Evolutionary conservation across 2,329 filamentous ascomycete genomes (phyloP), one percentile per base, ranked within the genome.

Genomic region (Colletotrichum phormii): DNA sequence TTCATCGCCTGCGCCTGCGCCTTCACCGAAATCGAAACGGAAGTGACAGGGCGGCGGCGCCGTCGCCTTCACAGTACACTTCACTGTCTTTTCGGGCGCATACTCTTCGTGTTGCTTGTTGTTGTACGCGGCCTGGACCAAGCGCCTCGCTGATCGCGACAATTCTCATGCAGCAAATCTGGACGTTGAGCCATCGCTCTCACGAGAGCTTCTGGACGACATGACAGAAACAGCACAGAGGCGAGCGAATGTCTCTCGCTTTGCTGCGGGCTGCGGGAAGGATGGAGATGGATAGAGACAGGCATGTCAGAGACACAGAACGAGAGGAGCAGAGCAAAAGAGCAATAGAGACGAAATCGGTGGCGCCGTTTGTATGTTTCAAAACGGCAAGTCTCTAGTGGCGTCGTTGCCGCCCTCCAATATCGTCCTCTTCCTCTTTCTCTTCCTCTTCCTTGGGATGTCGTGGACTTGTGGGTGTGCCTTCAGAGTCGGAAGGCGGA

Each of bases 21-120:
- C 22, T 57, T 71, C 57, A 68, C 68, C 68, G 68, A 71, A 46
- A 46, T 46, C 64, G 68, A 71, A 58, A 46, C 35, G 57, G 57
- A 71, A 58, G 57, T 29, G 37, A 18, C 13, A 51, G 53, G 68
- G 68, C 57, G 22, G 64, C 24, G 54, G 42, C 42, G 42, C 2
- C 42, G 18, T 18, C 64, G 46, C 24, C 15, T 53, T 54, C 54
- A 9, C 67, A 54, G 33, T 46, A 65, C 29, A 35, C 53, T 33
- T 13, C 35, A 24, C 60, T 24, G 60, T 15, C 13, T 58, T 31
- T 12, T 46, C 46, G 54, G 55, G 61, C 42, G 42, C n/a, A 8
- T 22, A 18, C 18, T 31, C 15, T 33, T 66, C 62, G 61, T 59
- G 24, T 54, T 54, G 37, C 2, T 24, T 29, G 37, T 59, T 31